Evolutionary conservation across 1,284 basidiomycete species (phyloP).

Genomic region (Puccinia horiana): DNA sequence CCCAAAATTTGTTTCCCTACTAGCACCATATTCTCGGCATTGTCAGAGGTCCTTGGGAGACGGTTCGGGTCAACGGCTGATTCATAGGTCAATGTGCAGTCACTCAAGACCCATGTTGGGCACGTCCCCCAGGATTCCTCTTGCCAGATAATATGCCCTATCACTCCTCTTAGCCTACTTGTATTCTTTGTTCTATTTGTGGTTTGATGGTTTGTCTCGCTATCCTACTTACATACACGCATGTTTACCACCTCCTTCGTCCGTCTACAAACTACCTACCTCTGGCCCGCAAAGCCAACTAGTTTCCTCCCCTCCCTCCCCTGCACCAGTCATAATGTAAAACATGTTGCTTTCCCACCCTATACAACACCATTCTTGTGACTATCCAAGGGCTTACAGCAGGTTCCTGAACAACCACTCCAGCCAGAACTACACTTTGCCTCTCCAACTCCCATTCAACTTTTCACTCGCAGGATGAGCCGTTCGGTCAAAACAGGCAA

Average conservation of each 20-base stretch:
- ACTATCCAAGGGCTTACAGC: no score
- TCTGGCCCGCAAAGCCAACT: neutral
- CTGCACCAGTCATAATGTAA: neutral
- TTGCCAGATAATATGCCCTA: neutral
- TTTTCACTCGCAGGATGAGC: no score
- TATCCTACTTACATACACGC: neutral
- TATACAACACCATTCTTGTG: neutral
- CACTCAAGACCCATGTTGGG: neutral
- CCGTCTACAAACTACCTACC: neutral
- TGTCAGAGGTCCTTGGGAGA: neutral
- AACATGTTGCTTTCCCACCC: neutral
- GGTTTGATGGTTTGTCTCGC: neutral
- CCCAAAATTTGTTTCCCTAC: neutral
- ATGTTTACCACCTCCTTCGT: neutral
- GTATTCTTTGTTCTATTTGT: slow-evolving; percentile 6
- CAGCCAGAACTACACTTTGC: no score
- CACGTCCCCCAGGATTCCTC: neutral
- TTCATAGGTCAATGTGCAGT: neutral
- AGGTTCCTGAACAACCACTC: no score
- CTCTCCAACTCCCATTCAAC: no score
- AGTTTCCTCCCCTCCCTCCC: no score
- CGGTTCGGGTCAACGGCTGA: neutral
- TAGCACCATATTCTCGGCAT: neutral
- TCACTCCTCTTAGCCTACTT: neutral
- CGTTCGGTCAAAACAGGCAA: no score